A percentile compares a stretch with the other conserved stretches of the same genome.
These are phyloP conservation scores for Fraxinus greggii DNA, from an alignment of 305 asterid genomes.

Conservation along the genomic window DNA sequence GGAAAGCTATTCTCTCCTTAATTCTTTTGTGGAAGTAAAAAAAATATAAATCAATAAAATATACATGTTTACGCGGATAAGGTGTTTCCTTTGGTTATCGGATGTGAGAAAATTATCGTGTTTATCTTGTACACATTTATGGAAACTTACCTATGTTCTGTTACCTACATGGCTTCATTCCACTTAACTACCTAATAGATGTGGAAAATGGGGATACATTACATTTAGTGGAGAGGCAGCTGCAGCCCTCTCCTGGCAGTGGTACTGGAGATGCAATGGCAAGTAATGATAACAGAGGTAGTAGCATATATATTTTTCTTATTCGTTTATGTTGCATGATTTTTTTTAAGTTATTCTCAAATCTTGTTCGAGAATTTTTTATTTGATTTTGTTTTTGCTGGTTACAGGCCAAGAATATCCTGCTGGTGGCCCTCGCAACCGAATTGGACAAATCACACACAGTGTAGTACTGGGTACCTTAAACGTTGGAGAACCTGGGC, in stretches of 20 bases:
- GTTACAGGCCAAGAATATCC: conserved; percentile 61
- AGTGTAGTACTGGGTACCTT: conserved; percentile 75
- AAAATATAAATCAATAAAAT: neutral
- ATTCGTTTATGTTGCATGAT: conserved; percentile 8
- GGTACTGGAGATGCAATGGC: conserved; percentile 47
- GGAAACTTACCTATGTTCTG: neutral
- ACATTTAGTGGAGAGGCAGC: conserved; percentile 81
- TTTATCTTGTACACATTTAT: neutral
- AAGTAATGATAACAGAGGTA: conserved; percentile 55
- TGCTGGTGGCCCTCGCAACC: conserved; percentile 50
- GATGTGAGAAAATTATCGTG: neutral
- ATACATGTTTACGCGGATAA: neutral
- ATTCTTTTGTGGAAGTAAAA: neutral
- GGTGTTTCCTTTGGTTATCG: conserved; percentile 3
- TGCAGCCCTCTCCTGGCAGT: conserved; percentile 52
- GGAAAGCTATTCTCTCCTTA: neutral
- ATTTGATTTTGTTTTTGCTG: conserved; percentile 6
- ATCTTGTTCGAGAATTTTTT: neutral
- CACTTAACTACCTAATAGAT: conserved; percentile 56
- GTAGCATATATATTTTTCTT: conserved; percentile 16
- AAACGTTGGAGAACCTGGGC: conserved; percentile 75
- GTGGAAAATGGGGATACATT: conserved; percentile 82
- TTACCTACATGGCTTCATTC: conserved; percentile 14
- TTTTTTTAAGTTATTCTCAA: conserved; percentile 5
- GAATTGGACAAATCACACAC: conserved; percentile 72